Conservation (phyloP, 371 early-diverging fungal species). For the Rhizoclosmatium hyalinum region DNA sequence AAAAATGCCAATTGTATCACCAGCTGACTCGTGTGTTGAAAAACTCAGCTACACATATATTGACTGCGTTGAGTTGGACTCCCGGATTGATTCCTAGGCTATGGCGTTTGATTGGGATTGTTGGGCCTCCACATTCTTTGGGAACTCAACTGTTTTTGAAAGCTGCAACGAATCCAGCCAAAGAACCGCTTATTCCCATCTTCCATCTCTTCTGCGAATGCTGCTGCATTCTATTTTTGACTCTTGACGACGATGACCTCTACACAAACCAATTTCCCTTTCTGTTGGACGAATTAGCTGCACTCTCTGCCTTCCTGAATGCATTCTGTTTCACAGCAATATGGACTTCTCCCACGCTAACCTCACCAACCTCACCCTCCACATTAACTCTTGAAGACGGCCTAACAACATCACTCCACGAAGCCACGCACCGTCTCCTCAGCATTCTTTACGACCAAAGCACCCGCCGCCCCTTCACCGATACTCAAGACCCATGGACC, state of each 20-base stretch:
- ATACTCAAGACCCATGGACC: constrained; percentile 27
- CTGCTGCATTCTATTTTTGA: constrained; percentile 63
- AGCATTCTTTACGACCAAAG: constrained; percentile 33
- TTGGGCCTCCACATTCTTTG: constrained; percentile 67
- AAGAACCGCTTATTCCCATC: constrained; percentile 67
- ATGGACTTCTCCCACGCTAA: constrained; percentile 28
- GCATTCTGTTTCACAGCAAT: constrained; percentile 35
- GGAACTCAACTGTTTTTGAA: constrained; percentile 41
- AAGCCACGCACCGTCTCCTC: constrained; percentile 34
- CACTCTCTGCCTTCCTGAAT: constrained; percentile 41
- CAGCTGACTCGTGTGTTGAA: constrained; percentile 53
- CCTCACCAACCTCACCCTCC: not conserved
- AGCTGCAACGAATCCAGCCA: constrained; percentile 45
- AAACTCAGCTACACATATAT: constrained; percentile 58
- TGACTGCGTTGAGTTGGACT: constrained; percentile 67
- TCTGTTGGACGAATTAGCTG: constrained; percentile 29
- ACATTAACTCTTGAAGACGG: not conserved
- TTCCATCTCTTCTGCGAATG: constrained; percentile 70
- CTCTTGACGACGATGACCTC: constrained; percentile 47
- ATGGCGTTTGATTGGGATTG: constrained; percentile 67
- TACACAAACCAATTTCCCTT: constrained; percentile 46
- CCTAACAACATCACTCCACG: constrained; percentile 1
- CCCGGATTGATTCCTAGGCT: constrained; percentile 64
- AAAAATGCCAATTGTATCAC: constrained; percentile 60
- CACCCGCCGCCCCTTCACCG: constrained; percentile 35